A percentile compares a stretch with the other conserved stretches of the same genome.
phyloP scores from a whole-genome alignment of 345 rosid genomes.

The Microcos paniculata region DNA sequence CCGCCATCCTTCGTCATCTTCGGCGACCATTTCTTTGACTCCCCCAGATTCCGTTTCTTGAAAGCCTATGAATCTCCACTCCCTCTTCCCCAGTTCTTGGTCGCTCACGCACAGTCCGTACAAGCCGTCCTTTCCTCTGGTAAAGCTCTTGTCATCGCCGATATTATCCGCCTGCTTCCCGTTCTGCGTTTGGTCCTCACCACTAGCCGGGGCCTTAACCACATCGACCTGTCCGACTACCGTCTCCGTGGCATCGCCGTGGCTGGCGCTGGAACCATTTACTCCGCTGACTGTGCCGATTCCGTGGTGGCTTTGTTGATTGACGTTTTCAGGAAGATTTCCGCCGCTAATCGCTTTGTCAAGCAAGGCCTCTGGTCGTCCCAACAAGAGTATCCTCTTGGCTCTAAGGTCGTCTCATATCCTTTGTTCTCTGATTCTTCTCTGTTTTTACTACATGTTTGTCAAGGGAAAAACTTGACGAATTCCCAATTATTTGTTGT shows the following conservation, averaged over 20 bases:
- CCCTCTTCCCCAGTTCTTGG: conserved; percentile 27
- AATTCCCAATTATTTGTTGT: neutral
- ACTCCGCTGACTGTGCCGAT: conserved; percentile 44
- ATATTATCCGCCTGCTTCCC: conserved; percentile 34
- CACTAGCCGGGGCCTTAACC: conserved; percentile 44
- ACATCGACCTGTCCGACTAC: conserved; percentile 43
- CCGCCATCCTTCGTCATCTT: conserved; percentile 1
- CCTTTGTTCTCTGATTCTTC: neutral
- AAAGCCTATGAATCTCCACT: conserved; percentile 32
- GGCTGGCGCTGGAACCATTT: conserved; percentile 34
- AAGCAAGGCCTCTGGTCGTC: conserved; percentile 36
- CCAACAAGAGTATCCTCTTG: conserved; percentile 35
- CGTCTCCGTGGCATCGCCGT: conserved; percentile 42
- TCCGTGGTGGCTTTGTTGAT: conserved; percentile 43
- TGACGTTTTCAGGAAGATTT: conserved; percentile 42
- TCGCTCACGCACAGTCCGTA: conserved; percentile 27
- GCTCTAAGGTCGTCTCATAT: conserved; percentile 28
- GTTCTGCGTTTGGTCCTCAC: conserved; percentile 28
- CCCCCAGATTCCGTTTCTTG: conserved; percentile 27
- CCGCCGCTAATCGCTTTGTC: conserved; percentile 32
- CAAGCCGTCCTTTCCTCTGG: conserved; percentile 32
- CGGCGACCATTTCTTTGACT: conserved; percentile 1
- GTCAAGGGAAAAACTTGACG: no score
- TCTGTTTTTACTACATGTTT: no score
- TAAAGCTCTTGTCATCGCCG: conserved; percentile 30